Base-by-base conservation (phyloP, 129 eudicot genomes). In the Erigeron canadensis region DNA sequence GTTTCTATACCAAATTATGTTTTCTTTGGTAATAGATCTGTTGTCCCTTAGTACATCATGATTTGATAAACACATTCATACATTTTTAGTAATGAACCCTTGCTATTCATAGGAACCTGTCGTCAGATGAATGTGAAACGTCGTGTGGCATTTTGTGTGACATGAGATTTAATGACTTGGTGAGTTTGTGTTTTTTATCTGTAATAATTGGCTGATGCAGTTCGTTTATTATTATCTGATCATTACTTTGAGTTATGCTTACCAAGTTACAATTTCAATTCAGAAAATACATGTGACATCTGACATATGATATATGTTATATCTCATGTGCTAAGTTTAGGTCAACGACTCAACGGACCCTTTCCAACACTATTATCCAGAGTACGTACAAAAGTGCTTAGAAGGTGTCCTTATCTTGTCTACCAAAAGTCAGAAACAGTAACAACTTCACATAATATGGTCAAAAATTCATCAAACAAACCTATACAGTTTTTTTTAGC, bases 81-180 rank as follows among this genome's bases (percentile, higher is more conserved):
- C n/a, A 46, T 22, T 10, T 42, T 54, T 65, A 22, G 65, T 42
- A 53, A 65, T 75, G 56, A 55, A 74, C 13, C 37, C 78, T 41
- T 55, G 48, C 41, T 50, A 63, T 34, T 19, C 39, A 13, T 23
- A 28, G 67, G 58, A 23, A 59, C 45, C 17, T 5, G 34, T 28
- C 63, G 18, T 53, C 10, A 38, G 48, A 45, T 59, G 42, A 15
- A 15, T 59, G 7, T 57, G 75, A 57, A 28, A 57, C 8, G 28
- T 46, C 58, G 17, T 22, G 42, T 71, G 57, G 50, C 67, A 42
- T 71, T 57, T 44, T 23, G 41, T 23, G 43, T 5, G 64, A 23
- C 45, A 21, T 42, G 64, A 10, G 11, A 53, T 54, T 71, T 17
- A 48, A 50, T 8, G 19, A 5, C 56, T 50, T 50, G 56, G 16